Base-by-base conservation (phyloP, 1,284 basidiomycete genomes). In the Chalciporus sp. region DNA sequence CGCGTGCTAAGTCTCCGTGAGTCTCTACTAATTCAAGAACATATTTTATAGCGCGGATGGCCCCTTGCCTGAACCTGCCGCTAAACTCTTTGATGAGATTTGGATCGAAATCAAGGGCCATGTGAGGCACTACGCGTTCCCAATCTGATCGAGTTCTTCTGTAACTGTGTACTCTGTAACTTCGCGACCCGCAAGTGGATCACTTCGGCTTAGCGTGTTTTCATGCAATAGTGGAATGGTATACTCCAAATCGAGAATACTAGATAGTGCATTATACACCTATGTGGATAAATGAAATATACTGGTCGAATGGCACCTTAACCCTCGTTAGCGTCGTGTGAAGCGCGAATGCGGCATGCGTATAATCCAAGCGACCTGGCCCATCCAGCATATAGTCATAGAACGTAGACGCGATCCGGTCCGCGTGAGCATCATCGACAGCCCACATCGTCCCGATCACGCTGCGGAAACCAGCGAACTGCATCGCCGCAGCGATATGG, bases 31-130 rank as follows among this genome's bases (percentile, higher is more conserved):
- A 12, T 31, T 7, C n/a, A n/a, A n/a, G n/a, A 31, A 31, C 29
- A 3, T 4, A 12, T 4, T 31, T 31, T 31, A 17, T 41, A 78
- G 66, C 79, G 81, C 60, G 79, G 80, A 0, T 76, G 79, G 10
- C n/a, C 33, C 33, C n/a, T 65, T 83, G 12, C 78, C 81, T n/a
- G 70, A 78, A 29, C 75, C 77, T 9, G 73, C 81, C n/a, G 64
- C 78, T 39, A 63, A 73, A 56, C 73, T 74, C 14, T n/a, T n/a
- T n/a, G n/a, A n/a, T n/a, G n/a, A n/a, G n/a, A n/a, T 75, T 16
- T 55, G 56, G 59, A 14, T 42, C 26, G 16, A 37, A 35, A 12
- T 29, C 20, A 61, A 52, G 43, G 40, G 16, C 2, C 4, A 31
- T 9, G 7, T 42, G 26, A 29, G 3, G 20, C 51, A 56, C 23